phyloP scores from a whole-genome alignment of 176 grass and related monocot genomes.

The Chrysopogon serrulatus region DNA sequence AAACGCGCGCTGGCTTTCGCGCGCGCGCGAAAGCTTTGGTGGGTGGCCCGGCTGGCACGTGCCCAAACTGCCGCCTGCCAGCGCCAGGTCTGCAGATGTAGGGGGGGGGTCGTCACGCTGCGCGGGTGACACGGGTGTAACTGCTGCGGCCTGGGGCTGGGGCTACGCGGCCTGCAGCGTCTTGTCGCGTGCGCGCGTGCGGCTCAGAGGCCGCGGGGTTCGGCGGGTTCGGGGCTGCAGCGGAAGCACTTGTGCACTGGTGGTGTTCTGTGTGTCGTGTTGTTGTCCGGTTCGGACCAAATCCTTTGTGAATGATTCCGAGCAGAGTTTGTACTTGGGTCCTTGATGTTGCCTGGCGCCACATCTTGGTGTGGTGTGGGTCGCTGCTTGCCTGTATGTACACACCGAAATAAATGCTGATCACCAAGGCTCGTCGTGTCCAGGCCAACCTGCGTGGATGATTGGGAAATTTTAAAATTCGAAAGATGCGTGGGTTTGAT shows the following conservation, averaged over 20 bases:
- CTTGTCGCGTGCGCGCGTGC: background rate
- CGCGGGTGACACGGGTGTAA: constrained; percentile 26
- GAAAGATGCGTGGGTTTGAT: background rate
- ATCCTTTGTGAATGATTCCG: background rate
- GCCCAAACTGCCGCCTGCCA: background rate
- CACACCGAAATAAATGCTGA: constrained; percentile 6
- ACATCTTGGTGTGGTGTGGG: background rate
- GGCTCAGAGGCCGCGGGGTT: background rate
- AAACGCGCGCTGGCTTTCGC: too few relatives aligned
- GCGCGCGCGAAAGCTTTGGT: background rate
- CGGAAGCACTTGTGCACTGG: background rate
- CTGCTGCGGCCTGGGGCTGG: background rate
- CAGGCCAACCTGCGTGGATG: background rate
- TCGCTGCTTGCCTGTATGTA: background rate
- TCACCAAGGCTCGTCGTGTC: too few relatives aligned
- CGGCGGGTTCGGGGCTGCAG: background rate
- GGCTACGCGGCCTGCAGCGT: background rate
- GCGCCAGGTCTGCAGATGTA: background rate
- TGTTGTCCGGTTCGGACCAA: background rate
- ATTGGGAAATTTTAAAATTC: too few relatives aligned
- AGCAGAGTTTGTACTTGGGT: background rate
- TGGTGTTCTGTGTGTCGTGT: background rate
- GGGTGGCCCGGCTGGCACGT: background rate
- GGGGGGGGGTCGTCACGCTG: background rate
- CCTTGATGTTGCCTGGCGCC: background rate